Evolutionary conservation across 2,329 filamentous ascomycete species (phyloP).

Genomic region (Hypocrella siamensis): DNA sequence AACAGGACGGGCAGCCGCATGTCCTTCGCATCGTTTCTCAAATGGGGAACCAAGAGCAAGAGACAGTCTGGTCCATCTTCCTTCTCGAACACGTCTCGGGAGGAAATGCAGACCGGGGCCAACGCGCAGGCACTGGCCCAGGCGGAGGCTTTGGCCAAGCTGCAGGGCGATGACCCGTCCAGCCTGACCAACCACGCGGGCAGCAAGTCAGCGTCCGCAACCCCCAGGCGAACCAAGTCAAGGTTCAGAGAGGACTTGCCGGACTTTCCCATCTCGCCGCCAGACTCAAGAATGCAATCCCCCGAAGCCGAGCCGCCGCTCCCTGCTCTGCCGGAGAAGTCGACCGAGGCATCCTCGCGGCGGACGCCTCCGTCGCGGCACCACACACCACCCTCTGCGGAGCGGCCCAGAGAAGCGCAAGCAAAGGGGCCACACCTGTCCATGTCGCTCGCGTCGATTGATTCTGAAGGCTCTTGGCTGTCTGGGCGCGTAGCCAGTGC

Average conservation of each 20-base stretch:
- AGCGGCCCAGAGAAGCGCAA: conserved; percentile 17
- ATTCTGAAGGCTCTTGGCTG: conserved; percentile 93
- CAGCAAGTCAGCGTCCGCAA: conserved; percentile 20
- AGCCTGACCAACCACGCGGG: conserved; percentile 12
- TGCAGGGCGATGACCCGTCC: conserved; percentile 17
- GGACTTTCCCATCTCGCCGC: conserved; percentile 72
- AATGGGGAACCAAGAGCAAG: conserved; percentile 46
- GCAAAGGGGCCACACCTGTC: conserved; percentile 53
- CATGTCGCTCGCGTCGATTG: conserved; percentile 82
- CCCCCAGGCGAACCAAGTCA: conserved; percentile 69
- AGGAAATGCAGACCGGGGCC: conserved; percentile 49
- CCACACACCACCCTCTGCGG: conserved; percentile 29
- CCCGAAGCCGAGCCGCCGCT: conserved; percentile 44
- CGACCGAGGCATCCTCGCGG: conserved; percentile 10
- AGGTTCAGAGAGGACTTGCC: conserved; percentile 87
- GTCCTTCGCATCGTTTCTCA: conserved; percentile 62
- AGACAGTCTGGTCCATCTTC: conserved; percentile 48
- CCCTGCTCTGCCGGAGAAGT: conserved; percentile 14
- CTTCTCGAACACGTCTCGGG: conserved; percentile 84
- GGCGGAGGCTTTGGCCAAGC: conserved; percentile 16
- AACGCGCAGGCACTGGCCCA: conserved; percentile 11
- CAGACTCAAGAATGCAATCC: conserved; percentile 66
- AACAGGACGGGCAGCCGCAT: conserved; percentile 21
- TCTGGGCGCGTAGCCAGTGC: conserved; percentile 51
- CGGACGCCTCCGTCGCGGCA: conserved; percentile 18